Conservation (phyloP, 1,284 basidiomycete species). For the Leccinum pachyderme region DNA sequence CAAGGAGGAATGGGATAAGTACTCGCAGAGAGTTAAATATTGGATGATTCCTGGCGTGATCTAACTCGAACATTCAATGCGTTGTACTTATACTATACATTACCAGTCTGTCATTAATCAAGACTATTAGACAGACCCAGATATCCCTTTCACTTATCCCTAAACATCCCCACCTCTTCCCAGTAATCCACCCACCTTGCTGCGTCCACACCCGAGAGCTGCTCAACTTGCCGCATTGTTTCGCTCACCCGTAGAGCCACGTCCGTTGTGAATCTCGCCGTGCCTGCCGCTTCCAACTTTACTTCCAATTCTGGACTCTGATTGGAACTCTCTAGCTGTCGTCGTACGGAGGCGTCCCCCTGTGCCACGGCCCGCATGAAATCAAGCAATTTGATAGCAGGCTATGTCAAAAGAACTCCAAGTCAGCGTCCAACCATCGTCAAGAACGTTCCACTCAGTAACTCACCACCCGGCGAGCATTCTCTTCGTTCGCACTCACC, state of each 20-base stretch:
- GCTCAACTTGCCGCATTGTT: conserved; percentile 19
- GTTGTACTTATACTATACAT: too few species aligned
- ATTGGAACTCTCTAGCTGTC: not conserved
- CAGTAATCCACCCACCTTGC: conserved; percentile 17
- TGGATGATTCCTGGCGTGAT: conserved; percentile 27
- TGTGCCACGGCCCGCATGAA: conserved; percentile 9
- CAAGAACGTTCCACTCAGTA: not conserved
- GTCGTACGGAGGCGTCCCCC: conserved; percentile 5
- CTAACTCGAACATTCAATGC: conserved; percentile 3
- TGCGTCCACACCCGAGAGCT: conserved; percentile 14
- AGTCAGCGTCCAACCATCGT: not conserved
- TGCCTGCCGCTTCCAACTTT: conserved; percentile 6
- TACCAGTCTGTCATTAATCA: not conserved
- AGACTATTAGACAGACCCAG: not conserved
- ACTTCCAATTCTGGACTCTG: not conserved
- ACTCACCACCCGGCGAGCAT: conserved; percentile 15
- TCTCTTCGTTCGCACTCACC: conserved; percentile 9
- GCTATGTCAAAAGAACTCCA: conserved; percentile 10
- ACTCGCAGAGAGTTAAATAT: conserved; percentile 24
- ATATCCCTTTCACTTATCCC: not conserved
- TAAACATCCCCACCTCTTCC: not conserved
- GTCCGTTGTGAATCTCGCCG: conserved; percentile 9
- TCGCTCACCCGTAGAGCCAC: conserved; percentile 11
- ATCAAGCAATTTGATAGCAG: conserved; percentile 19
- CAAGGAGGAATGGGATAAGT: conserved; percentile 20